These are phyloP conservation scores for Cryptococcus sp. DNA, from an alignment of 1,284 basidiomycete species.

Conservation along the genomic window DNA sequence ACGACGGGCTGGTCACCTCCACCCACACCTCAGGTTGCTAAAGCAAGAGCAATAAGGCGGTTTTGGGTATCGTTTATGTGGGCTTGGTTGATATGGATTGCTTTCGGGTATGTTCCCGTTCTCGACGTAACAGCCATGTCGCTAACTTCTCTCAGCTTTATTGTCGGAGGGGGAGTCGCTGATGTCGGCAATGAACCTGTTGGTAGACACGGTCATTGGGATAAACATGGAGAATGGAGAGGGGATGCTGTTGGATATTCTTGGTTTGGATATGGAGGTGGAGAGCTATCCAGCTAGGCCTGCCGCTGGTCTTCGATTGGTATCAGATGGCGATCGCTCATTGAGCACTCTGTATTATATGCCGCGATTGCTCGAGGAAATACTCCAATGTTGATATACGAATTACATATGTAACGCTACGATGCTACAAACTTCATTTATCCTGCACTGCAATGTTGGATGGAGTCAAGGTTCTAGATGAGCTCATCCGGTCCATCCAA, in stretches of 20 bases:
- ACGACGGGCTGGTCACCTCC: slow-evolving; percentile 23
- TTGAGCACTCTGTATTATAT: too few species aligned
- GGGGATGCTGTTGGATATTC: neutral
- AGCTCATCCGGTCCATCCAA: neutral
- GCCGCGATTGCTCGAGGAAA: too few species aligned
- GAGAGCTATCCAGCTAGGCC: neutral
- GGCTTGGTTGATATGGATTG: slow-evolving; percentile 42
- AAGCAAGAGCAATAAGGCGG: slow-evolving; percentile 32
- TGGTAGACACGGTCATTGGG: slow-evolving; percentile 32
- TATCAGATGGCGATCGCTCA: too few species aligned
- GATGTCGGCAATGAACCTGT: slow-evolving; percentile 23
- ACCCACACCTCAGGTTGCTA: slow-evolving; percentile 20
- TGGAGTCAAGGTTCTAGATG: too few species aligned
- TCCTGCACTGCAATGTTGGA: neutral
- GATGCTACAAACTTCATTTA: neutral
- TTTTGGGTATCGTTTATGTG: slow-evolving; percentile 43
- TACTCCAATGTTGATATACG: neutral
- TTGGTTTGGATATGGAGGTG: neutral
- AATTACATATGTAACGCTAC: neutral
- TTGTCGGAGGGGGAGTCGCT: slow-evolving; percentile 33
- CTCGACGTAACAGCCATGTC: neutral
- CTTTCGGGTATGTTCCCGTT: slow-evolving; percentile 33
- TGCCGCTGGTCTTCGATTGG: neutral
- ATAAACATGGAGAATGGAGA: slow-evolving; percentile 25
- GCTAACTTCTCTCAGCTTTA: slow-evolving; percentile 10